Conservation (phyloP, 768 basidiomycete species). For the Lyophyllum shimeji region DNA sequence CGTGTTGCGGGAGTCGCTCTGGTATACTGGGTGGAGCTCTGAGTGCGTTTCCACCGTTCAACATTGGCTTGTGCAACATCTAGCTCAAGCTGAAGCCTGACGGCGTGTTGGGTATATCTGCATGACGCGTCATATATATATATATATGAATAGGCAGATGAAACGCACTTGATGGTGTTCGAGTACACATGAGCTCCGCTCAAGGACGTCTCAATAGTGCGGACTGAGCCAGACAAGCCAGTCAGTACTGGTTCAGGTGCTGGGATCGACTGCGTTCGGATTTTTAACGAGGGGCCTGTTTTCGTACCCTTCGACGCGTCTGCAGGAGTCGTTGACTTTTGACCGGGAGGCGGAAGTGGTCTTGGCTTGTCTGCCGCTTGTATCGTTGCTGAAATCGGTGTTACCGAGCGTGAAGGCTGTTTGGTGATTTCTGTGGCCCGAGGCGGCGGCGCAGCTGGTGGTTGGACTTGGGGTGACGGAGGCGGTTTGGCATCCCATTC, state of each 20-base stretch:
- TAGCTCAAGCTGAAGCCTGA: constrained; percentile 24
- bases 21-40: constrained; percentile 25
- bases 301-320: not conserved
- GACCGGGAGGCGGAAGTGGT: not conserved
- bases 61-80: constrained; percentile 20
- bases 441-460: not conserved
- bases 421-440: not conserved
- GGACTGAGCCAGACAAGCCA: constrained; percentile 7
- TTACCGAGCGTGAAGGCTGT: not conserved
- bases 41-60: constrained; percentile 30
- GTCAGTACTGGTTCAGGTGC: constrained; percentile 4
- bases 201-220: not conserved
- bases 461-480: not conserved
- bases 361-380: not conserved
- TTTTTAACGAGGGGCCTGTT: constrained; percentile 1
- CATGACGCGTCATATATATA: not conserved
- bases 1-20: constrained; percentile 28
- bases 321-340: not conserved
- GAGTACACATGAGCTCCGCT: constrained; percentile 18
- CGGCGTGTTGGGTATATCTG: constrained; percentile 28
- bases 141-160: not conserved
- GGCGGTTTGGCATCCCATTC: constrained; percentile 5
- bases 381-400: not conserved
- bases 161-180: constrained; percentile 22
- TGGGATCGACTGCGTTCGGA: constrained; percentile 11